Evolutionary conservation across 2,329 filamentous ascomycete species (phyloP).

Genomic region (Penicillium olsonii): DNA sequence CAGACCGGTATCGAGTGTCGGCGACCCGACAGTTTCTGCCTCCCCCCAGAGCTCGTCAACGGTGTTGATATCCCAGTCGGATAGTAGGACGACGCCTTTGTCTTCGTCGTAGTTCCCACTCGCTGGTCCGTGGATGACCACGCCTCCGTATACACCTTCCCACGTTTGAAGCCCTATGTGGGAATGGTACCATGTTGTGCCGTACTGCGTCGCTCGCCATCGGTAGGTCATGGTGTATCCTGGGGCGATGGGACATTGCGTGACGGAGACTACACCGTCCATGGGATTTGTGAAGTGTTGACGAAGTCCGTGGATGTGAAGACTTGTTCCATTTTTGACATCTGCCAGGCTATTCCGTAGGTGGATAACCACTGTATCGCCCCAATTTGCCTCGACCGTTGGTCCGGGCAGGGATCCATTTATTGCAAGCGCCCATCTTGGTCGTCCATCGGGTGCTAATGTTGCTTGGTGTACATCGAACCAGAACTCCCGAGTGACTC

Average conservation of each 20-base stretch:
- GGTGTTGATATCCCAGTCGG: slow-evolving; percentile 34
- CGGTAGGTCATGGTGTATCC: slow-evolving; percentile 38
- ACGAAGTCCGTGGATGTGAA: slow-evolving; percentile 40
- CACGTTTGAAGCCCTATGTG: slow-evolving; percentile 41
- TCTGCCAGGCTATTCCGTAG: slow-evolving; percentile 27
- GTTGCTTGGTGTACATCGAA: slow-evolving; percentile 26
- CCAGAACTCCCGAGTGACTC: slow-evolving; percentile 32
- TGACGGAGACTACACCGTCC: slow-evolving; percentile 36
- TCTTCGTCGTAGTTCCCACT: slow-evolving; percentile 42
- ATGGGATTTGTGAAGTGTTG: slow-evolving; percentile 26
- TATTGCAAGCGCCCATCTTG: slow-evolving; percentile 27
- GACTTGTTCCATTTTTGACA: slow-evolving; percentile 26
- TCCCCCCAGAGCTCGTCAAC: slow-evolving; percentile 25
- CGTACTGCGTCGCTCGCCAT: slow-evolving; percentile 41
- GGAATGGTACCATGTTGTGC: slow-evolving; percentile 37
- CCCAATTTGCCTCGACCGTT: slow-evolving; percentile 37
- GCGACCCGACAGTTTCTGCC: slow-evolving; percentile 23
- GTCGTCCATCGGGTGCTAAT: slow-evolving; percentile 31
- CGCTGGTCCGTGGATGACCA: slow-evolving; percentile 51
- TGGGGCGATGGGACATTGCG: slow-evolving; percentile 42
- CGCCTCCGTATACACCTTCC: slow-evolving; percentile 61
- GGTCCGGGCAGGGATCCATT: slow-evolving; percentile 38
- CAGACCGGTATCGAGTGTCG: slow-evolving; percentile 47
- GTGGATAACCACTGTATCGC: slow-evolving; percentile 31
- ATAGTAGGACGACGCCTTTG: slow-evolving; percentile 35